Base-by-base conservation (phyloP, 257 asterid genomes). In the Gentiana straminea region DNA sequence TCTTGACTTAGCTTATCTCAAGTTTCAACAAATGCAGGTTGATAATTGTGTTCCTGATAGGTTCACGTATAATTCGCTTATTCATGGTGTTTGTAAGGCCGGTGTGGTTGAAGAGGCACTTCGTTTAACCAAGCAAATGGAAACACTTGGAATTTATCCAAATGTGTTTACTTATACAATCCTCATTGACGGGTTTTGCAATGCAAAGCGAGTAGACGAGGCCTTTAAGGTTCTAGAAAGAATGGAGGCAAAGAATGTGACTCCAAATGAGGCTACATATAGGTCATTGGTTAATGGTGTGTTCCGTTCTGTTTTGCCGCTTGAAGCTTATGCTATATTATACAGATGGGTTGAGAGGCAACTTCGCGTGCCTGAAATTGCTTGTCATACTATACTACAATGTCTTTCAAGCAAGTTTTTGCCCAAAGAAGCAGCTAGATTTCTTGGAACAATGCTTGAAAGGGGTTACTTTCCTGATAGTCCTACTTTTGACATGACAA, bases 11-110 rank as follows among this genome's bases (percentile, higher is more conserved):
- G 98, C 98, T 50, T 91, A 91, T 78, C 81, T 91, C 8, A 91
- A 91, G 76, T 91, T 86, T 71, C 96, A 91, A 73, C 96, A 84
- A 63, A 91, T 91, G 98, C 83, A 75, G 74, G 92, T 78, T 59
- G 96, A 91, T 77, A 77, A 69, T 51, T 86, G 96, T 70, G 7
- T 43, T 13, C 86, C 95, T 0, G 98, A 91, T 75, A 79, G 94
- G 71, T 91, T 77, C 62, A 91, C 96, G 0, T 91, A 86, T 72
- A 91, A 86, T 64, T 84, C 81, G 54, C 89, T 91, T 64, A 81
- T 91, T 62, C 87, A 91, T 51, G 98, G 98, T 62, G 98, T 91
- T 65, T 91, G 92, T 70, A 84, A 84, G 77, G 86, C 75, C 46
- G 94, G 94, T 58, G 83, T 91, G 44, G 71, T 91, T 51, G 98